Percentiles rank a stretch among this genome's conserved stretches.
phyloP scores from a whole-genome alignment of 2,329 filamentous ascomycete genomes.

The Orbilia brochopaga region DNA sequence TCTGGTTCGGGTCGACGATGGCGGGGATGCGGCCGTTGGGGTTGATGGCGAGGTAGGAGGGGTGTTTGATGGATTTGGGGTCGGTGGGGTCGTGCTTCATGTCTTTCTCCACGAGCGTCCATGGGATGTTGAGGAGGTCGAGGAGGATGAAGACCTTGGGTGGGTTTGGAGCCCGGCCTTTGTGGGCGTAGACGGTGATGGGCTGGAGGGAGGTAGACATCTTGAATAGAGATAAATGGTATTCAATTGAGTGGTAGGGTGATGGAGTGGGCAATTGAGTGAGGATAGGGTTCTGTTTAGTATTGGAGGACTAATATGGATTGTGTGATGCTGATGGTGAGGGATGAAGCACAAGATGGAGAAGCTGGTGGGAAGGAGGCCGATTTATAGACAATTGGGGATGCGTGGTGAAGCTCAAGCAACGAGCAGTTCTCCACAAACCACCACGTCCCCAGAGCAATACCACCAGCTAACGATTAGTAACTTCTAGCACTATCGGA shows the following conservation, averaged over 20 bases:
- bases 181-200: conserved; percentile 52
- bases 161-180: conserved; percentile 52
- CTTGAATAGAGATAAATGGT: not conserved
- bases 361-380: not conserved
- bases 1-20: conserved; percentile 61
- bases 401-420: too few species aligned
- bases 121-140: conserved; percentile 52
- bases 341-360: not conserved
- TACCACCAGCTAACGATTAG: too few species aligned
- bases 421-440: too few species aligned
- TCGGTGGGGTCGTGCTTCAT: conserved; percentile 29
- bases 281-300: not conserved
- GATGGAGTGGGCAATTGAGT: not conserved
- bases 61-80: conserved; percentile 55
- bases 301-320: not conserved
- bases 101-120: conserved; percentile 32
- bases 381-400: not conserved
- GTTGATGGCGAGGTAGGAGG: conserved; percentile 56
- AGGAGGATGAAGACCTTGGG: conserved; percentile 54
- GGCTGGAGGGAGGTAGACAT: conserved; percentile 46
- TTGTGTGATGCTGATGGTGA: not conserved
- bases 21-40: conserved; percentile 58
- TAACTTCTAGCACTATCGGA: too few species aligned
- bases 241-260: not conserved
- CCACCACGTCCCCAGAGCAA: too few species aligned